phyloP scores from a whole-genome alignment of 345 rosid genomes.

The Eucalyptus sp. region DNA sequence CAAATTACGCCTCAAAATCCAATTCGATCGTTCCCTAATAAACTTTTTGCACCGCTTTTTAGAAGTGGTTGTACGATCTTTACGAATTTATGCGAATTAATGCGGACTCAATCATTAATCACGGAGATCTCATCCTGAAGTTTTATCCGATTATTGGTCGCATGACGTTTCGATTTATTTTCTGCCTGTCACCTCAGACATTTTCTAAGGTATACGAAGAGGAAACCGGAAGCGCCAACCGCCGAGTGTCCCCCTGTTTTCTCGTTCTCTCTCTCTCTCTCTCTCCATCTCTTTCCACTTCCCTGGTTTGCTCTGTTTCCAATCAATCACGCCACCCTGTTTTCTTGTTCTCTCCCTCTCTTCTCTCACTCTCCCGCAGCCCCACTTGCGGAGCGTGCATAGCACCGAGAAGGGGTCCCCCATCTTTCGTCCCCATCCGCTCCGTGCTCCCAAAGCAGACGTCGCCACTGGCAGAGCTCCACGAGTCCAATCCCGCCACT shows the following conservation, averaged over 20 bases:
- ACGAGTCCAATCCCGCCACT: neutral
- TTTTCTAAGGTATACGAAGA: neutral
- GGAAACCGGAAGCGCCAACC: neutral
- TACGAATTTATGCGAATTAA: neutral
- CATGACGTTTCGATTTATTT: neutral
- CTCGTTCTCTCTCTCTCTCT: neutral
- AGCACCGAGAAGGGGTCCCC: neutral
- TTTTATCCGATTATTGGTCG: neutral
- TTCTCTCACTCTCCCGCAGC: neutral
- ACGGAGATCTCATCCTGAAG: neutral
- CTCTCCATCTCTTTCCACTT: neutral
- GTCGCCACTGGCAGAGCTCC: neutral
- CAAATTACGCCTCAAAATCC: fast-evolving
- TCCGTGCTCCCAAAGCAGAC: neutral
- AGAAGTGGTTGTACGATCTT: neutral
- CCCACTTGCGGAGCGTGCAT: neutral
- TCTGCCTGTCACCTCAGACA: neutral
- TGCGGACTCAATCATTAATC: neutral
- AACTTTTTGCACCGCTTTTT: neutral
- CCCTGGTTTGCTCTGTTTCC: neutral
- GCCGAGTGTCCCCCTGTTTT: neutral
- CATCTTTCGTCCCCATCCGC: neutral
- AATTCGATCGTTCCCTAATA: fast-evolving
- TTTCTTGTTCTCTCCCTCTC: neutral
- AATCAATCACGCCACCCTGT: neutral